Conservation (phyloP, 306 rosid genomes). For the Neltuma alba region DNA sequence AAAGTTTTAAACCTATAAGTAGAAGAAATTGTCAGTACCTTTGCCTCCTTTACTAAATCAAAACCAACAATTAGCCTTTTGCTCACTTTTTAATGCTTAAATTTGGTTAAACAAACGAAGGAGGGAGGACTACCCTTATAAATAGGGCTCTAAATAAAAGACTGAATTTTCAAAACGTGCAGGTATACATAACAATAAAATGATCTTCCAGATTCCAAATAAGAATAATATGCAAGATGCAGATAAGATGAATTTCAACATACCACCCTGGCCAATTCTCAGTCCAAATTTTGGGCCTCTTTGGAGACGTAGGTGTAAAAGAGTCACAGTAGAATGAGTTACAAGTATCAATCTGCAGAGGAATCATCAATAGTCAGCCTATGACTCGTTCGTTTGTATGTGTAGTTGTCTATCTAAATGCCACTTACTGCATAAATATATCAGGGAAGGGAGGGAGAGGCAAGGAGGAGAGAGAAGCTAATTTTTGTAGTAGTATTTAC, state of each 20-base stretch:
- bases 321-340: slow-evolving; percentile 91
- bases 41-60: slow-evolving; percentile 31
- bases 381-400: slow-evolving; percentile 14
- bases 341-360: slow-evolving; percentile 87
- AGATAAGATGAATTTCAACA: slow-evolving; percentile 32
- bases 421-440: slow-evolving; percentile 22
- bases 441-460: not conserved
- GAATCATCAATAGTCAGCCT: slow-evolving; percentile 33
- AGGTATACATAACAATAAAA: slow-evolving; percentile 11
- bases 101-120: not conserved
- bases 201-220: slow-evolving; percentile 9
- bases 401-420: slow-evolving; percentile 10
- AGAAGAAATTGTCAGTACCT: slow-evolving; percentile 29
- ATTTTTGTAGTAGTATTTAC: not conserved
- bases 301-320: slow-evolving; percentile 80
- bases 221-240: slow-evolving; percentile 24
- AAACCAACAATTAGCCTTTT: not conserved
- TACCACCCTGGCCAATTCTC: slow-evolving; percentile 99
- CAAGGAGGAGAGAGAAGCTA: not conserved
- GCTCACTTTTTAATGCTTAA: slow-evolving; percentile 15
- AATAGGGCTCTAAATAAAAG: slow-evolving; percentile 16
- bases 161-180: slow-evolving; percentile 12
- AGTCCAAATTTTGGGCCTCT: slow-evolving; percentile 94
- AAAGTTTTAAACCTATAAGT: slow-evolving; percentile 87
- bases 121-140: not conserved